Evolutionary conservation across 2,329 filamentous ascomycete genomes (phyloP).

Genomic region (Metarhizium humberi): DNA sequence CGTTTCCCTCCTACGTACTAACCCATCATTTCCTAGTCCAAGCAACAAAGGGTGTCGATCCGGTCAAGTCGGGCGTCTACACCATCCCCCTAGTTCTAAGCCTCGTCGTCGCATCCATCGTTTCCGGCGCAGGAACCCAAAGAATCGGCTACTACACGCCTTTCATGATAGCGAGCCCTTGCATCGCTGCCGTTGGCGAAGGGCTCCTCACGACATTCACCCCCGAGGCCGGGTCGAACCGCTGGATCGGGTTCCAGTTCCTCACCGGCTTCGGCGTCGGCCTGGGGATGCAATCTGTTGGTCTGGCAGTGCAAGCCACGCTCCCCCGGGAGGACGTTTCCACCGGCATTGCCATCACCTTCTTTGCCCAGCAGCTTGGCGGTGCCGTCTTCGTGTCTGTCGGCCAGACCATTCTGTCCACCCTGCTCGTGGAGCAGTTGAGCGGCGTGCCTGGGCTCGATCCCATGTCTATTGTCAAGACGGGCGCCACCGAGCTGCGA

Average conservation of each 20-base stretch:
- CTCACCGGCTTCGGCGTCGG: conserved; percentile 49
- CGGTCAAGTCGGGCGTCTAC: conserved; percentile 46
- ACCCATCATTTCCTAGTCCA: conserved; percentile 33
- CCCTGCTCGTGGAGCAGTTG: conserved; percentile 31
- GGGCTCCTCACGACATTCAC: conserved; percentile 50
- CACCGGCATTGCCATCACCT: conserved; percentile 41
- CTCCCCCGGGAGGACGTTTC: conserved; percentile 42
- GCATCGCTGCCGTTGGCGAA: conserved; percentile 40
- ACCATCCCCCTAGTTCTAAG: conserved; percentile 48
- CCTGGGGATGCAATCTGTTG: conserved; percentile 47
- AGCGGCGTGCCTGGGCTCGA: conserved; percentile 32
- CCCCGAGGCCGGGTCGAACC: conserved; percentile 32
- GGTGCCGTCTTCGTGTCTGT: conserved; percentile 49
- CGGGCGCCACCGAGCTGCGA: conserved; percentile 52
- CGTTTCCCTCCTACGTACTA: too few relatives aligned
- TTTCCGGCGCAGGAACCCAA: conserved; percentile 38
- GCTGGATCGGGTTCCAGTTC: conserved; percentile 54
- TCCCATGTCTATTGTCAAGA: conserved; percentile 30
- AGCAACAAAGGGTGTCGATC: conserved; percentile 41
- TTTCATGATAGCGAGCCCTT: conserved; percentile 42
- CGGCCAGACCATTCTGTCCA: conserved; percentile 44
- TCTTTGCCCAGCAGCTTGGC: conserved; percentile 51
- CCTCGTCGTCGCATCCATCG: conserved; percentile 41
- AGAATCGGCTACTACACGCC: conserved; percentile 52
- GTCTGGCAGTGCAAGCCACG: conserved; percentile 47